Conservation (phyloP, 805 yeast genomes). For the Candida multigemmis region DNA sequence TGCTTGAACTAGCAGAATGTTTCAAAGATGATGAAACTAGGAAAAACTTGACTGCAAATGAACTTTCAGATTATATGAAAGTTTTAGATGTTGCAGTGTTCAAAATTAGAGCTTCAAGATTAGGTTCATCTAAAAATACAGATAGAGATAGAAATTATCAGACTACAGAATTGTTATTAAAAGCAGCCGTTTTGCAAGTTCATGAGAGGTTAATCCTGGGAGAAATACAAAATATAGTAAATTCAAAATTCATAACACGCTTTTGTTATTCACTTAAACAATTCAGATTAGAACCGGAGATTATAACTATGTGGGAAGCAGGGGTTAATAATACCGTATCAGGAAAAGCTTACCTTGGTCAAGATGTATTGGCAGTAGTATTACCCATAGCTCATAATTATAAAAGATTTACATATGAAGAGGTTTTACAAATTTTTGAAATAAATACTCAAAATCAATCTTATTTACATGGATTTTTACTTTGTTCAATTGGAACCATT, state of each 20-base stretch:
- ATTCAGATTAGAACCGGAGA: conserved; percentile 51
- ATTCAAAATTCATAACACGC: conserved; percentile 12
- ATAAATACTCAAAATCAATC: conserved; percentile 22
- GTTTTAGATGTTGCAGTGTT: conserved; percentile 12
- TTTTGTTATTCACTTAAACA: conserved; percentile 35
- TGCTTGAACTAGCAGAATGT: conserved; percentile 5
- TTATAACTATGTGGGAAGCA: conserved; percentile 61
- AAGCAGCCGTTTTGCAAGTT: conserved; percentile 21
- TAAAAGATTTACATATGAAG: conserved; percentile 52
- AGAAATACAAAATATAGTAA: conserved; percentile 16
- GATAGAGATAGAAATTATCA: conserved; percentile 28
- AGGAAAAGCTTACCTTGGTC: conserved; percentile 43
- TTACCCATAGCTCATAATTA: conserved; percentile 58
- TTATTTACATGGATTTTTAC: conserved; percentile 37
- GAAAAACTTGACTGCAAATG: conserved; percentile 7
- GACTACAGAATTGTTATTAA: conserved; percentile 17
- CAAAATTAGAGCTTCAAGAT: conserved; percentile 21
- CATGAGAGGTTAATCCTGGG: conserved; percentile 19
- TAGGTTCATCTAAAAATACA: conserved; percentile 22
- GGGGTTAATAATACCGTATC: conserved; percentile 39
- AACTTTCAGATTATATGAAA: conserved; percentile 10
- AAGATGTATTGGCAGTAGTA: conserved; percentile 59
- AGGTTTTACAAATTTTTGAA: conserved; percentile 48
- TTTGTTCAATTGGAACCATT: conserved; percentile 67
- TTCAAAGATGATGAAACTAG: conserved; percentile 9